Base-by-base conservation (phyloP, 352 stramenopile genomes). In the Aphanomyces invadans region DNA sequence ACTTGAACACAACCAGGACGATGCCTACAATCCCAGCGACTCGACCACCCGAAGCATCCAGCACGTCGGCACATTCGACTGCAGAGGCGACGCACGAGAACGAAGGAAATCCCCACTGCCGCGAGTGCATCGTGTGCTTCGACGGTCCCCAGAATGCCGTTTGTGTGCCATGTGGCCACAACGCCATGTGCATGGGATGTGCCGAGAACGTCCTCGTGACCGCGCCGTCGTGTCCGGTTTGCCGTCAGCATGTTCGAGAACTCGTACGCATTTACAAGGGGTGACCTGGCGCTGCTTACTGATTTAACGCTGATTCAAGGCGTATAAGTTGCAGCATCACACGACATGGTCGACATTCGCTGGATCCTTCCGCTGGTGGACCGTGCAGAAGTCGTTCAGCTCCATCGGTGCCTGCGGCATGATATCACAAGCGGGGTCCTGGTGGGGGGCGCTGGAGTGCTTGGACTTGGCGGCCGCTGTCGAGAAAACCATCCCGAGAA, bases 91-190 rank as follows among this genome's bases (percentile, higher is more conserved):
- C n/a, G n/a, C n/a, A n/a, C n/a, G n/a, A n/a, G 21, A 52, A 25
- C 9, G 19, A 52, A 52, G 19, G 5, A 19, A 52, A 52, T 9
- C 44, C 9, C 21, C 46, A 23, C 9, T 23, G 25, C 4, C 60
- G 74, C 51, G 86, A 93, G 60, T 95, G 86, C 56, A 73, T 95
- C 0, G 84, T 95, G 36, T 93, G 86, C 73, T 92, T 92, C 71
- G 86, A 95, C 59, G 84, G 78, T 0, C 76, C 80, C 17, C 83
- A 95, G 66, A 68, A 75, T 10, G 84, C 83, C 0, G 84, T 93
- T 3, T 92, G 84, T 39, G 83, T 95, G 21, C 86, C 86, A 0
- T 95, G 86, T 26, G 86, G 86, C 39, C 86, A 95, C 74, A 92
- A 92, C 45, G 86, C 86, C n/a, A 80, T 92, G 59, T 95, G 86